These are phyloP conservation scores for Ostreobium quekettii DNA, from an alignment of 139 green algal genomes.

Conservation along the genomic window DNA sequence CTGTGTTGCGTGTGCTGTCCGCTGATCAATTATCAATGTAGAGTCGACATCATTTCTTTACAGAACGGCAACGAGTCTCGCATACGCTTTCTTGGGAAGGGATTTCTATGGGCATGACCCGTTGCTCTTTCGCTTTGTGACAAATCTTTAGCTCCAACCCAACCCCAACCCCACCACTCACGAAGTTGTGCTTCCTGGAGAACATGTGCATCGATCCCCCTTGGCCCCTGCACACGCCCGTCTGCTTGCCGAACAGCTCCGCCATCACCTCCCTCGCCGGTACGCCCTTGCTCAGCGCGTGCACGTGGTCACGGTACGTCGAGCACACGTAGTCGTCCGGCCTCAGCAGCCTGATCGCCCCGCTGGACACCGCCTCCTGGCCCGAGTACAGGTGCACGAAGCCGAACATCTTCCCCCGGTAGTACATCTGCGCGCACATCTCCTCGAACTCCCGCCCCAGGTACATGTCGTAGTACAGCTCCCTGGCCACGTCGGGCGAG, in stretches of 20 bases:
- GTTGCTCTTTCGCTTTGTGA: too few relatives aligned
- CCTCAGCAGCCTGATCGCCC: conserved; percentile 54
- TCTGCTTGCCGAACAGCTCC: conserved; percentile 98
- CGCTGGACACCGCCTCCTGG: conserved; percentile 67
- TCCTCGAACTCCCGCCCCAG: conserved; percentile 95
- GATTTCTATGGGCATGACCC: too few relatives aligned
- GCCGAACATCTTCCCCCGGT: conserved; percentile 76
- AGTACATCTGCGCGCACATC: conserved; percentile 99
- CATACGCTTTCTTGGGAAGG: too few relatives aligned
- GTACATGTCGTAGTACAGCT: conserved; percentile 81
- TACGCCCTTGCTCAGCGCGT: conserved; percentile 90
- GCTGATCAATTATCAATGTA: too few relatives aligned
- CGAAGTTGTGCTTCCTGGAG: conserved; percentile 68
- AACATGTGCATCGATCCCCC: conserved; percentile 99
- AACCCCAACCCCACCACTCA: too few relatives aligned
- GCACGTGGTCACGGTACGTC: conserved; percentile 97
- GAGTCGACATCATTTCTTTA: too few relatives aligned
- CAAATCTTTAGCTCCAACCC: too few relatives aligned
- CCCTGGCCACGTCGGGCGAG: conserved; percentile 61
- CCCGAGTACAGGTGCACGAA: conserved; percentile 97
- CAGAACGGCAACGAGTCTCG: too few relatives aligned
- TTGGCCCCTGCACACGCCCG: conserved; percentile 86
- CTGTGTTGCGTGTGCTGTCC: too few relatives aligned
- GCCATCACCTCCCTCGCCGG: conserved; percentile 76
- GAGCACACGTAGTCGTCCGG: conserved; percentile 86